Conservation (phyloP, 305 asterid genomes). For the Fraxinus floribunda region DNA sequence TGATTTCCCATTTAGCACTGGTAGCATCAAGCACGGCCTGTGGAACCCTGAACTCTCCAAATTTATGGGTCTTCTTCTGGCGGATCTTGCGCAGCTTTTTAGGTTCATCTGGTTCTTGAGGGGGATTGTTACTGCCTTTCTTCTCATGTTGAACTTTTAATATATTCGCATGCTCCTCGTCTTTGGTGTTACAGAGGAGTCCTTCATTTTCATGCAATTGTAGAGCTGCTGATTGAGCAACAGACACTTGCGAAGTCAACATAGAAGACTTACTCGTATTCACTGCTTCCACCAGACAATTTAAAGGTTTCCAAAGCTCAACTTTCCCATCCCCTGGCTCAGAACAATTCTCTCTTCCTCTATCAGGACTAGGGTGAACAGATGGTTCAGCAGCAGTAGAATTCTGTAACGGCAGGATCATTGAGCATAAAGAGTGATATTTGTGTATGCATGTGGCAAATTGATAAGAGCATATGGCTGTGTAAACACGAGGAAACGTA, state of each 20-base stretch:
- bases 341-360: slow-evolving; percentile 53
- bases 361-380: slow-evolving; percentile 39
- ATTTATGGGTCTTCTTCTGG: slow-evolving; percentile 53
- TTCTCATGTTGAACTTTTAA: slow-evolving; percentile 52
- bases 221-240: slow-evolving; percentile 49
- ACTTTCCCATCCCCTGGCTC: slow-evolving; percentile 71
- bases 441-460: background rate
- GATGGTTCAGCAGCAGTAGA: slow-evolving; percentile 65
- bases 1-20: slow-evolving; percentile 23
- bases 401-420: slow-evolving; percentile 45
- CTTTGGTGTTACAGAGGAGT: slow-evolving; percentile 48
- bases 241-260: slow-evolving; percentile 51
- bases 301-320: slow-evolving; percentile 91
- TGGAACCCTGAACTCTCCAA: slow-evolving; percentile 41
- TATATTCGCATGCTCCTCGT: slow-evolving; percentile 56
- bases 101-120: slow-evolving; percentile 59
- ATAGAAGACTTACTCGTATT: slow-evolving; percentile 77
- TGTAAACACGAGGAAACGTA: background rate
- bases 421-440: slow-evolving; percentile 18
- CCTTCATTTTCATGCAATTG: slow-evolving; percentile 55
- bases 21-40: slow-evolving; percentile 32
- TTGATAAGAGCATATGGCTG: slow-evolving; percentile 11
- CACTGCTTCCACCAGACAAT: slow-evolving; percentile 93
- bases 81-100: slow-evolving; percentile 58
- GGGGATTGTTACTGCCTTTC: slow-evolving; percentile 38